Evolutionary conservation across 371 early-diverging fungal genomes (phyloP), one percentile per base, ranked within the genome.

Genomic region (Apophysomyces ossiformis): DNA sequence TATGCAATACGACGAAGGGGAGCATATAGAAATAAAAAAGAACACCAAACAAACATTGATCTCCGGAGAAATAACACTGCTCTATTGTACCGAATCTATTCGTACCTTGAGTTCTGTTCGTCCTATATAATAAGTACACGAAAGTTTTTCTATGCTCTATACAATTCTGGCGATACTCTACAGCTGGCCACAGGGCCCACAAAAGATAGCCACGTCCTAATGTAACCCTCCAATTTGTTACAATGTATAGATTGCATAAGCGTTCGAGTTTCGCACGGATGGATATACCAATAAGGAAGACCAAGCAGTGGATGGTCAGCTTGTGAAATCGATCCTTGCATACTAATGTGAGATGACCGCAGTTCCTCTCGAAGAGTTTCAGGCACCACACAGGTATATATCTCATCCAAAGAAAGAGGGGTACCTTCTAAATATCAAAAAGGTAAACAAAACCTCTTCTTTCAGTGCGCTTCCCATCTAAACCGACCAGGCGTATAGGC

Each of bases 231-330:
- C 50, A 61, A 18, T 38, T n/a, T 47, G 26, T 37, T 45, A 43
- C 56, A 50, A 38, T 26, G 54, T 61, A 87, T 70, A 0, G 83
- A 72, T n/a, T 74, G 73, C 80, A 92, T 83, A 18, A 90, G 60
- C 1, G 76, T 64, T 5, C 85, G 81, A 5, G 92, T 92, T 58
- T 92, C 88, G 67, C 91, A 91, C 2, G 92, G 92, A 63, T 92
- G 92, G 67, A 92, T 75, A 67, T 86, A 89, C 77, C 83, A 85
- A 60, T 71, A 89, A 2, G 90, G 91, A 0, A 71, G 61, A 8
- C 81, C 80, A 3, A 90, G 58, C 1, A 82, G 60, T 0, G 93
- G 92, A 61, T 92, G 93, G 15, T 92, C 93, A 59, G 73, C 70
- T 45, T 78, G 73, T 43, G 84, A 61, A 26, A 83, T 62, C 12